Evolutionary conservation across 768 basidiomycete species (phyloP), one percentile per base, ranked within the genome.

Genomic region (Suillus discolor): DNA sequence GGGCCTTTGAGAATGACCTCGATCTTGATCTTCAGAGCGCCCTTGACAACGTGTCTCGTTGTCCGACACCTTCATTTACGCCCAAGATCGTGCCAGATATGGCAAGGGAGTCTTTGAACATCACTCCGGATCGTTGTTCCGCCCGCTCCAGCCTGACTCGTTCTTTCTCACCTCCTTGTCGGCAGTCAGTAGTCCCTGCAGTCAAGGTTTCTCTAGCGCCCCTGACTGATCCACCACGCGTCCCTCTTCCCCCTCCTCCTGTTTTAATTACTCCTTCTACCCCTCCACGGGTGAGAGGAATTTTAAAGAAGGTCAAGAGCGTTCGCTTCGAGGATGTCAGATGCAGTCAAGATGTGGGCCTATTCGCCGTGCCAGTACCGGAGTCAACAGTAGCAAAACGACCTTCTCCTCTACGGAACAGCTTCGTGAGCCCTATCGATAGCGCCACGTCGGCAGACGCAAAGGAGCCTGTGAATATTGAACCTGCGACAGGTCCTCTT

Each of bases 231-330:
- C 76, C 72, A 45, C 77, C 72, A 42, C 47, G 57, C 16, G 23
- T 66, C 36, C 69, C 73, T 23, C 67, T 71, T 23, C 72, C 71
- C 8, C 70, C 68, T 16, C 71, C 70, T 34, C 66, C 72, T 34
- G 73, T 66, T 49, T 68, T 74, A 57, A 59, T 71, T 66, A 71
- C 59, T 60, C 73, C 70, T 31, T 73, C 71, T 6, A 79, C 73
- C 38, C 69, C 75, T 54, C 68, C 71, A 8, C 73, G 74, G 0
- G 74, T 77, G 23, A 74, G 74, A 62, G 75, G 80, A 28, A 81
- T 81, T 57, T 71, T 81, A 66, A 81, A 81, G 73, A 78, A 76
- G 66, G 72, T 68, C 65, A 80, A 81, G 74, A 76, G 70, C 51
- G 80, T 81, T 45, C 79, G 80, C 41, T 81, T 81, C 66, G 75